Percentiles rank a stretch among this genome's conserved stretches.
These are phyloP conservation scores for Fusarium brachygibbosum DNA, from an alignment of 2,329 filamentous ascomycete species.

Conservation along the genomic window DNA sequence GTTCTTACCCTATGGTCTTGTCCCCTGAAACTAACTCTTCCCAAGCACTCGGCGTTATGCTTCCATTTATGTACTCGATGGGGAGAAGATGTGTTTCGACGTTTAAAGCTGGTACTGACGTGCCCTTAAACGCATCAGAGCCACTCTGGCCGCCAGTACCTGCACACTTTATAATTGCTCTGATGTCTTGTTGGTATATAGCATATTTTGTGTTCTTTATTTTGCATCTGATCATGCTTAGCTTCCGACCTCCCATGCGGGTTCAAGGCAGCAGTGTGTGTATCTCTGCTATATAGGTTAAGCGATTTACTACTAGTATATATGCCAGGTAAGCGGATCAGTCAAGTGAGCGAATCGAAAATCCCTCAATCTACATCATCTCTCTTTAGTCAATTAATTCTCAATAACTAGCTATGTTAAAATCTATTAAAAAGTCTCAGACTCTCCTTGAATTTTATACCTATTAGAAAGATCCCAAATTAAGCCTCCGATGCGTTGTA, in stretches of 20 bases:
- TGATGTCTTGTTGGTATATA: background rate
- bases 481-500: background rate
- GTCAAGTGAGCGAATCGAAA: background rate
- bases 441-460: background rate
- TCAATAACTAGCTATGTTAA: background rate
- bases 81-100: background rate
- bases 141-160: background rate
- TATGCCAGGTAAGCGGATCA: background rate
- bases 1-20: background rate
- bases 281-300: slow-evolving; percentile 8
- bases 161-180: background rate
- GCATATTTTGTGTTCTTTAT: background rate
- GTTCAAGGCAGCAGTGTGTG: slow-evolving; percentile 5
- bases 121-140: background rate
- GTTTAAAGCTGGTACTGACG: background rate
- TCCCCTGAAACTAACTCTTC: background rate
- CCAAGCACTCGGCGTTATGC: background rate
- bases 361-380: background rate
- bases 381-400: background rate
- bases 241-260: slow-evolving; percentile 4
- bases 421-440: background rate
- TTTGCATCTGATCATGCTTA: background rate
- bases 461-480: background rate
- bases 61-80: background rate
- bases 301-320: background rate